A percentile compares a stretch with the other conserved stretches of the same genome.
Conservation (phyloP, 2,329 filamentous ascomycete species). For the Chaetomium sp. region DNA sequence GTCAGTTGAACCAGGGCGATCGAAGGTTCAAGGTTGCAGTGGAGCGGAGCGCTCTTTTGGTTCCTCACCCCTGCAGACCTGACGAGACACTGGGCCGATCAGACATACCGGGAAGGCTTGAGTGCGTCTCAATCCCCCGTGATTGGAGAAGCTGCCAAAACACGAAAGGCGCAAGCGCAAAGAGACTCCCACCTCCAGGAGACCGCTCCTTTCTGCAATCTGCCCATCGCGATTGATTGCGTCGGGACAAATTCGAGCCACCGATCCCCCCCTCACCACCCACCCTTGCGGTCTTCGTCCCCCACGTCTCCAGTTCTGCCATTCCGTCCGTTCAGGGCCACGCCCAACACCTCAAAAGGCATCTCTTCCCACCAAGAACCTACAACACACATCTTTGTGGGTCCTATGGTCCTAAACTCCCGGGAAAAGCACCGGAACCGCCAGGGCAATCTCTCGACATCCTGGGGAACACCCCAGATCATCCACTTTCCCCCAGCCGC, state of each 20-base stretch:
- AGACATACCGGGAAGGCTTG: background rate
- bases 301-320: background rate
- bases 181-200: background rate
- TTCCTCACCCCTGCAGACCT: background rate
- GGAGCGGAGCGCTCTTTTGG: conserved; percentile 1
- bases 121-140: background rate
- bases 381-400: conserved; percentile 12
- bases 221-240: background rate
- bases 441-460: conserved; percentile 13
- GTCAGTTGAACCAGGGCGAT: conserved; percentile 2
- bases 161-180: background rate
- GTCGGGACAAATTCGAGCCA: background rate
- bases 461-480: background rate
- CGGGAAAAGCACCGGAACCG: conserved; percentile 1
- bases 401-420: conserved; percentile 8
- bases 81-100: background rate
- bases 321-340: conserved; percentile 1
- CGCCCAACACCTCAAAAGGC: background rate
- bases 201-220: background rate
- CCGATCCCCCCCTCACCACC: too few species aligned
- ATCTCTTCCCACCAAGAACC: background rate
- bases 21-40: background rate
- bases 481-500: conserved; percentile 4
- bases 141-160: background rate
- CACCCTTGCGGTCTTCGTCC: too few species aligned